These are phyloP conservation scores for Trichophyton schoenleinii DNA, from an alignment of 2,329 filamentous ascomycete species.

Conservation along the genomic window DNA sequence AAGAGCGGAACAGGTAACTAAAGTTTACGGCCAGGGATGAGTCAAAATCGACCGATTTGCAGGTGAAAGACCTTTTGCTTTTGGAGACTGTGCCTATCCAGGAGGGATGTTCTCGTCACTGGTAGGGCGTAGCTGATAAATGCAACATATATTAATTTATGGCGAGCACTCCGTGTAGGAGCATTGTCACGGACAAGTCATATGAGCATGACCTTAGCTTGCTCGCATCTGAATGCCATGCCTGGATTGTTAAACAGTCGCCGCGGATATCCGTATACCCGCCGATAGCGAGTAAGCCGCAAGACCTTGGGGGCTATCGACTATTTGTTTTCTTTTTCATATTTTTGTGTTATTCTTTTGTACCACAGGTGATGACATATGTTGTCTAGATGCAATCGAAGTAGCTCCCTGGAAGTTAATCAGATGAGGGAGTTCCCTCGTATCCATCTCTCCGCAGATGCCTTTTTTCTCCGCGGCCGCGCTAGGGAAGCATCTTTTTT, in stretches of 20 bases:
- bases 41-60: neutral
- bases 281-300: neutral
- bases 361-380: neutral
- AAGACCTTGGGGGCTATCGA: neutral
- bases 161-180: neutral
- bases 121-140: neutral
- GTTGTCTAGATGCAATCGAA: neutral
- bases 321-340: too few species aligned
- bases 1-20: neutral
- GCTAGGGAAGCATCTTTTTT: slow-evolving; percentile 2
- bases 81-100: neutral
- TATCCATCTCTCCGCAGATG: neutral
- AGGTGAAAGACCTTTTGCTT: neutral
- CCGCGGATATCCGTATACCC: slow-evolving; percentile 2
- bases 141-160: neutral
- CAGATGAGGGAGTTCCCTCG: neutral
- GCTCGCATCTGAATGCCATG: neutral
- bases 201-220: neutral
- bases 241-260: neutral
- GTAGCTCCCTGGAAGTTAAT: neutral
- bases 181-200: neutral
- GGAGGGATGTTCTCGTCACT: neutral
- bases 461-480: neutral
- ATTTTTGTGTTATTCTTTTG: too few species aligned
- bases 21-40: slow-evolving; percentile 1